Conservation (phyloP, 164 flowering plant species). For the Brasenia schreberi region DNA sequence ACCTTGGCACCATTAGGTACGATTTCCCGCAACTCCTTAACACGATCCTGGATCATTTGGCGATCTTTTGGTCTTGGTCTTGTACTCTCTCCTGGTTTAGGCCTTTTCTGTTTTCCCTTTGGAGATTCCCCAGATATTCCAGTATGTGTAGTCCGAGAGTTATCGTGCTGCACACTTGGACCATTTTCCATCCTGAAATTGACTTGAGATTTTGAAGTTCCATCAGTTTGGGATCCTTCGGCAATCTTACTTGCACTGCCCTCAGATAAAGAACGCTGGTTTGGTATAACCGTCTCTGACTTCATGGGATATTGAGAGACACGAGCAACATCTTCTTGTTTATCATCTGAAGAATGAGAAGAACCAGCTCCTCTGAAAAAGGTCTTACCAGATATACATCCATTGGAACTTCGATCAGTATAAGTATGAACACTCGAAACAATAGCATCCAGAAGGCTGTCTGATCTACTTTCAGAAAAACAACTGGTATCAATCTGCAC, state of each 20-base stretch:
- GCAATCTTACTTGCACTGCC: conserved; percentile 28
- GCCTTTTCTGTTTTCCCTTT: conserved; percentile 73
- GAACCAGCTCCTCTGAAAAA: conserved; percentile 38
- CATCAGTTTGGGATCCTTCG: conserved; percentile 30
- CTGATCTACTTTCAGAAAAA: conserved; percentile 29
- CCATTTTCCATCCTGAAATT: conserved; percentile 57
- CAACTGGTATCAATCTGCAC: conserved; percentile 32
- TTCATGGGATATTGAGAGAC: conserved; percentile 22
- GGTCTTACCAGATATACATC: conserved; percentile 42
- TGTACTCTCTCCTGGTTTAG: conserved; percentile 90
- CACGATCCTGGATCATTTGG: conserved; percentile 97
- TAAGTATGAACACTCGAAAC: conserved; percentile 42
- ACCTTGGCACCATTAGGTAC: conserved; percentile 98
- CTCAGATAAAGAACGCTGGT: conserved; percentile 25
- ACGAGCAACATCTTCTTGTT: conserved; percentile 18
- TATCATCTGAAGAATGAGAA: conserved; percentile 21
- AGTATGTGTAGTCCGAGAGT: conserved; percentile 49
- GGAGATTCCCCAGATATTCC: conserved; percentile 40
- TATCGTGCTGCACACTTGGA: conserved; percentile 27
- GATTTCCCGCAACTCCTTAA: conserved; percentile 85
- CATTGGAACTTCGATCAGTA: conserved; percentile 40
- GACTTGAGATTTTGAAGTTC: conserved; percentile 44
- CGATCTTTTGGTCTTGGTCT: conserved; percentile 99
- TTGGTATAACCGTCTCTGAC: conserved; percentile 19
- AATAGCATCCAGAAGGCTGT: conserved; percentile 80